These are phyloP conservation scores for Singerocomus inundabilis DNA, from an alignment of 1,284 basidiomycete species.

Conservation along the genomic window DNA sequence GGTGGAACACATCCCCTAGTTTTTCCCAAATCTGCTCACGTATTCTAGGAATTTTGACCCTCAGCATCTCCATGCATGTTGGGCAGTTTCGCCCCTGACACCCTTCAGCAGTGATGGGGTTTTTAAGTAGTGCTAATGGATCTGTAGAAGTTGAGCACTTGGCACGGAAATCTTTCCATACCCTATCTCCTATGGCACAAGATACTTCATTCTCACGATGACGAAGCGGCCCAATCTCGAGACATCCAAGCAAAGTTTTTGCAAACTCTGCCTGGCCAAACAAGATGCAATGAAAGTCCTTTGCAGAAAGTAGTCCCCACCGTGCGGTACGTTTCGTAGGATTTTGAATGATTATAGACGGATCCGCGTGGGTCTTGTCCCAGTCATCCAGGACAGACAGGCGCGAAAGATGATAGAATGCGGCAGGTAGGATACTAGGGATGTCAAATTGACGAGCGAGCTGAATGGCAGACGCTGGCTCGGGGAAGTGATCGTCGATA, in stretches of 20 bases:
- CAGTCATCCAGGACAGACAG: constrained; percentile 15
- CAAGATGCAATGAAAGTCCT: constrained; percentile 11
- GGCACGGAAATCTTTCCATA: not conserved
- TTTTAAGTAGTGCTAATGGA: constrained; percentile 4
- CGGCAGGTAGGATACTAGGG: constrained; percentile 11
- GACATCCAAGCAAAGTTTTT: not conserved
- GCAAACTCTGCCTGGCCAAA: constrained; percentile 5
- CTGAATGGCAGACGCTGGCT: constrained; percentile 14
- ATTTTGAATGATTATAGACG: not conserved
- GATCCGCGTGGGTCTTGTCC: constrained; percentile 3
- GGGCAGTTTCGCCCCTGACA: not conserved
- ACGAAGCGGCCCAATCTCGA: not conserved
- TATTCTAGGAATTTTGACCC: not conserved
- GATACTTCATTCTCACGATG: not conserved
- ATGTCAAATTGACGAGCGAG: constrained; percentile 8
- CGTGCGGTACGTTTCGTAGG: constrained; percentile 2
- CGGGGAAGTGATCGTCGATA: constrained; percentile 7
- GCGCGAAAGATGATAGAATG: constrained; percentile 18
- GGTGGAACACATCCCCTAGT: constrained; percentile 7
- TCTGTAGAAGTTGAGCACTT: constrained; percentile 1
- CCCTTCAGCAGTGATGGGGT: fast-evolving
- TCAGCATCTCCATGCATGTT: not conserved
- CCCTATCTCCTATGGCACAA: fast-evolving
- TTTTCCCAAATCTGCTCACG: constrained; percentile 6
- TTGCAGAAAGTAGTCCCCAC: constrained; percentile 8